phyloP scores from a whole-genome alignment of 1,284 basidiomycete species.

The Cystobasidium sp. region DNA sequence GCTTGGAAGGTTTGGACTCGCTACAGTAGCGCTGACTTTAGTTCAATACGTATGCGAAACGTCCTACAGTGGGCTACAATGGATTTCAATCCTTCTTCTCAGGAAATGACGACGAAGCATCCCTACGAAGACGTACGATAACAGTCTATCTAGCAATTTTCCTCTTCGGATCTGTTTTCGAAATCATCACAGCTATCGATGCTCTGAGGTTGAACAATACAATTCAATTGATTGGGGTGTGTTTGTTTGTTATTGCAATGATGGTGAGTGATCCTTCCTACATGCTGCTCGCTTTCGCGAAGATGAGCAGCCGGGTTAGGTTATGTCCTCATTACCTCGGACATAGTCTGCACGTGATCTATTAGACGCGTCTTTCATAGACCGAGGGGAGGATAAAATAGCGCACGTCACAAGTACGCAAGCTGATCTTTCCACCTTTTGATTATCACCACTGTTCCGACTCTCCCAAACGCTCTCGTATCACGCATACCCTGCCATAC shows the following conservation, averaged over 20 bases:
- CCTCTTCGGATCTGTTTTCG: conserved; percentile 47
- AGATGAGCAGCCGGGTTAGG: too few relatives aligned
- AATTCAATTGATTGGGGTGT: conserved; percentile 55
- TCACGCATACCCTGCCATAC: conserved; percentile 37
- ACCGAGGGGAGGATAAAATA: neutral
- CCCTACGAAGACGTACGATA: conserved; percentile 30
- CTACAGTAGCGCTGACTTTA: neutral
- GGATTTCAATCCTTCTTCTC: conserved; percentile 33
- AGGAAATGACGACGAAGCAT: conserved; percentile 1
- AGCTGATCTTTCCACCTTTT: neutral
- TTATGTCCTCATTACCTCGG: neutral
- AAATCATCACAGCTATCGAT: conserved; percentile 50
- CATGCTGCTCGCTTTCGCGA: neutral
- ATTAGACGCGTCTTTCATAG: neutral
- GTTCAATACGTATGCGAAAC: neutral
- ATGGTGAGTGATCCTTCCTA: conserved; percentile 32
- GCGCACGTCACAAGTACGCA: neutral
- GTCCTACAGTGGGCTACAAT: conserved; percentile 15
- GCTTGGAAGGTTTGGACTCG: neutral
- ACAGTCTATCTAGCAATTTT: conserved; percentile 44
- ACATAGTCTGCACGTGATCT: conserved; percentile 34
- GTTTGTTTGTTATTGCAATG: conserved; percentile 49
- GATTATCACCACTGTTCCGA: neutral
- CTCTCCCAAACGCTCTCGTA: neutral
- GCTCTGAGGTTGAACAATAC: conserved; percentile 51